Evolutionary conservation across 306 rosid species (phyloP), one percentile per base, ranked within the genome.

Genomic region (Prunus mongolica): DNA sequence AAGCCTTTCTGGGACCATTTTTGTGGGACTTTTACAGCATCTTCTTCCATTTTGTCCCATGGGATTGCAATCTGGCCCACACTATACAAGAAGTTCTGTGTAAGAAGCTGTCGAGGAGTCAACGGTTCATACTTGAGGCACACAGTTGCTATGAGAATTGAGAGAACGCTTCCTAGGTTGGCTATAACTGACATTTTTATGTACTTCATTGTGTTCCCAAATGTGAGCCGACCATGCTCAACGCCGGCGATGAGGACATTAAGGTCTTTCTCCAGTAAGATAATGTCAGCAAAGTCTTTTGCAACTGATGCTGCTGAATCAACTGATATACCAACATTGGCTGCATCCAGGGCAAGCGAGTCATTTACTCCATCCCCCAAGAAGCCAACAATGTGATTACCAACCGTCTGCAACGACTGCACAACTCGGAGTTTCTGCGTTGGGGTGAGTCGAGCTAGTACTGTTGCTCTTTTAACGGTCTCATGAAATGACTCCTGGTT

Each of bases 171-270:
- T 69, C 97, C 97, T 78, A 92, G 56, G 85, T 92, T 88, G 55
- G 93, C 96, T 76, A 90, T 86, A n/a, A 88, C 91, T n/a, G 92
- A 92, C 89, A 82, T 77, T 84, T 92, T 90, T 24, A 90, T 57
- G 85, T 90, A 92, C 82, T 88, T 92, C 96, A 92, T 92, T 60
- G 97, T 90, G 86, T 92, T 92, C 54, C 96, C 97, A 38, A 85
- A 92, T 3, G 91, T 88, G 46, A 90, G 84, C 30, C 96, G 81
- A 0, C 97, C 97, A 3, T 90, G 97, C 81, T 90, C 96, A 51
- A 90, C 97, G 65, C 97, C 97, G 0, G 93, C 89, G 3, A 84
- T 88, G 7, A 92, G 92, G 65, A 92, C 97, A 14, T 92, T 92
- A 13, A 92, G 87, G 67, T 92, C 97, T 79, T 92, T 90, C 86